These are phyloP conservation scores for Leucocoprinus birnbaumii DNA, from an alignment of 768 basidiomycete genomes.

Conservation along the genomic window DNA sequence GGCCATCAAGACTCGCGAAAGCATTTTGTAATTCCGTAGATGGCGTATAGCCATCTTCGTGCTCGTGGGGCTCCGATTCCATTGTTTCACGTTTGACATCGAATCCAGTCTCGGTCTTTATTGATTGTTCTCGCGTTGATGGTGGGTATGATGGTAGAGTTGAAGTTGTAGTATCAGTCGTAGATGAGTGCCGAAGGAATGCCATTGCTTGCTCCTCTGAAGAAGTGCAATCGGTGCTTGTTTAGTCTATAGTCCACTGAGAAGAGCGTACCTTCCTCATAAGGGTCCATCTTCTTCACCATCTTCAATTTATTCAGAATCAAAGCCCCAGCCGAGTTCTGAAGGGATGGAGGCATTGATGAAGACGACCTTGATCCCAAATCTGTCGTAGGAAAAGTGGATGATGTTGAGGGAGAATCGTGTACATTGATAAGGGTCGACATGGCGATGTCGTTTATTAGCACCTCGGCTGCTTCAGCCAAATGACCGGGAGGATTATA, in stretches of 20 bases:
- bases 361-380: no score
- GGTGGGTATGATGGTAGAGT: not conserved
- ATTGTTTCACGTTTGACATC: constrained; percentile 8
- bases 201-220: constrained; percentile 13
- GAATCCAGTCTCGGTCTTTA: not conserved
- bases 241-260: no score
- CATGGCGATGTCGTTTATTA: not conserved
- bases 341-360: not conserved
- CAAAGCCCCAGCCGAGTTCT: not conserved
- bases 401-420: no score
- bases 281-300: constrained; percentile 19
- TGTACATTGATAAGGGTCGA: no score
- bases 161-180: not conserved
- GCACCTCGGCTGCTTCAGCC: not conserved
- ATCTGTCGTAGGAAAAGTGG: no score
- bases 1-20: constrained; percentile 1
- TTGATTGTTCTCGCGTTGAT: no score
- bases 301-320: not conserved
- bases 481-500: no score
- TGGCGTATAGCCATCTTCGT: constrained; percentile 13
- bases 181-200: constrained; percentile 12
- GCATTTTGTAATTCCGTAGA: constrained; percentile 10
- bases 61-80: not conserved
- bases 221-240: not conserved
- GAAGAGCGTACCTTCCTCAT: constrained; percentile 19